These are phyloP conservation scores for Solanum neorickii DNA, from an alignment of 257 asterid species.

Conservation along the genomic window DNA sequence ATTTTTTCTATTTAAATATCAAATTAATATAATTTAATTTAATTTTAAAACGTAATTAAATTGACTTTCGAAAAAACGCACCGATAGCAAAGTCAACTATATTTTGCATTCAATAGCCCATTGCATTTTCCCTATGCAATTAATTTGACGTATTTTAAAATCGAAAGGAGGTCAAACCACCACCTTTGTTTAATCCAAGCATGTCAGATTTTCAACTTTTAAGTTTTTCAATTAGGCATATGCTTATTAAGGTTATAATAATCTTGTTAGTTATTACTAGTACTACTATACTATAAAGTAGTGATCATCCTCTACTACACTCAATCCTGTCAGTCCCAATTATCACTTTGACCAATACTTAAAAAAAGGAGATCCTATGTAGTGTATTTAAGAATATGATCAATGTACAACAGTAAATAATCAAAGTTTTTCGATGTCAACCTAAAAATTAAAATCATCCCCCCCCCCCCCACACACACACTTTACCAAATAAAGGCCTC, in stretches of 20 bases:
- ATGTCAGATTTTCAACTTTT: neutral
- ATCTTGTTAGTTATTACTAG: neutral
- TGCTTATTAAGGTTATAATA: neutral
- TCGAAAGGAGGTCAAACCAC: neutral
- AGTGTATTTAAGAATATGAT: neutral
- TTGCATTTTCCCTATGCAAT: neutral
- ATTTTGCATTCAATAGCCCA: neutral
- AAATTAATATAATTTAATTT: too few relatives aligned
- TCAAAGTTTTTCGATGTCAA: neutral
- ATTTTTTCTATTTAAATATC: too few relatives aligned
- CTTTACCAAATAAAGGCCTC: neutral
- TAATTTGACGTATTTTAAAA: neutral
- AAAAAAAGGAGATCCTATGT: neutral
- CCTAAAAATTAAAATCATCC: neutral
- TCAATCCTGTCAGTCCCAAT: neutral
- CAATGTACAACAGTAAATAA: neutral
- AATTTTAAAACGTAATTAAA: too few relatives aligned
- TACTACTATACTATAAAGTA: neutral
- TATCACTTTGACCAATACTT: neutral
- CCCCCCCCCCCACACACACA: neutral
- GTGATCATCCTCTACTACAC: neutral
- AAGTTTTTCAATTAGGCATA: neutral
- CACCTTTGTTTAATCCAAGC: neutral
- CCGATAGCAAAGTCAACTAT: neutral
- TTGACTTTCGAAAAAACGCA: accelerated